Percentiles rank a stretch among this genome's conserved stretches.
Conservation (phyloP, 768 basidiomycete species). For the Amanita pallidorosea region DNA sequence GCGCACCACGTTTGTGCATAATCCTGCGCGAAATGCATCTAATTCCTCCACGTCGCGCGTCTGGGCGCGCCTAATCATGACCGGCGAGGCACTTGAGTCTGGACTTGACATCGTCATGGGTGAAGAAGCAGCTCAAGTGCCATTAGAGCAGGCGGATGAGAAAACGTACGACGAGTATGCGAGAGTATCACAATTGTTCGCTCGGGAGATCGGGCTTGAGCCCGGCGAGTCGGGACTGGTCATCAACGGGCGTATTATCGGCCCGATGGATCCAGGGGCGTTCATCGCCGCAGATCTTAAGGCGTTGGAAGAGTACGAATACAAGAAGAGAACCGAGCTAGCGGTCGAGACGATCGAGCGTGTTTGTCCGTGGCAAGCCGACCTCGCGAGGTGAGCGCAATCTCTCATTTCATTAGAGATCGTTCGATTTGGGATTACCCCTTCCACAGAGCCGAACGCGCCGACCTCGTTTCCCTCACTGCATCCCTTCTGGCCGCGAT, state of each 20-base stretch:
- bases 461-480: constrained; percentile 52
- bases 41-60: constrained; percentile 25
- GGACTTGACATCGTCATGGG: constrained; percentile 3
- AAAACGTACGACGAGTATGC: constrained; percentile 31
- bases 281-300: constrained; percentile 68
- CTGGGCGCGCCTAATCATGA: constrained; percentile 38
- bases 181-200: constrained; percentile 33
- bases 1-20: constrained; percentile 73
- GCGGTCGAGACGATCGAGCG: constrained; percentile 55
- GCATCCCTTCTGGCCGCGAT: constrained; percentile 66
- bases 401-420: not conserved
- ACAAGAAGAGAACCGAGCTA: constrained; percentile 56
- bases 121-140: constrained; percentile 22
- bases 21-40: constrained; percentile 25
- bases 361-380: constrained; percentile 27
- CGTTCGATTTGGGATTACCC: not conserved
- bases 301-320: constrained; percentile 64
- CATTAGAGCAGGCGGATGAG: constrained; percentile 22
- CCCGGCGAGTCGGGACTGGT: constrained; percentile 57
- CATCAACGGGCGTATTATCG: constrained; percentile 82
- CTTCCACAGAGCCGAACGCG: constrained; percentile 35
- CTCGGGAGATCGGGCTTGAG: constrained; percentile 42
- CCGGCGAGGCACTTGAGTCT: constrained; percentile 10
- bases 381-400: constrained; percentile 31
- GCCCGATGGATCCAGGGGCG: constrained; percentile 48